Percentiles rank a stretch among this genome's conserved stretches.
phyloP scores from a whole-genome alignment of 1,284 basidiomycete genomes.

The Erythrobasidium hasegawianum region DNA sequence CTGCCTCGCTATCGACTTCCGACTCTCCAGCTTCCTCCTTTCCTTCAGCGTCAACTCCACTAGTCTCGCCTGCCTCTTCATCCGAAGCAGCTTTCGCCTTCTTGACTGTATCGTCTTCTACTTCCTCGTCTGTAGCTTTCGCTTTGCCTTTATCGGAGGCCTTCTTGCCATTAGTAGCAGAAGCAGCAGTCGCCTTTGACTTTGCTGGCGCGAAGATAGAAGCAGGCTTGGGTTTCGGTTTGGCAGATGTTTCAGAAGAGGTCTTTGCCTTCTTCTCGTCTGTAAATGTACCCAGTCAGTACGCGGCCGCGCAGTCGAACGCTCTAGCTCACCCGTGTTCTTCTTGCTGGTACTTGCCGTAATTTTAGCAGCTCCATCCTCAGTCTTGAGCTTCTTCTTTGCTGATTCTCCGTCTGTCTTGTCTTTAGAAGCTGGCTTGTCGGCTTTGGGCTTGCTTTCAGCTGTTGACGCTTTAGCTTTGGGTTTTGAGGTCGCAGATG shows the following conservation, averaged over 20 bases:
- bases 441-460: not conserved
- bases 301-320: not conserved
- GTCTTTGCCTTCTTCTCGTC: conserved; percentile 17
- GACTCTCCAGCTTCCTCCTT: conserved; percentile 23
- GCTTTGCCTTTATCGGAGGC: conserved; percentile 21
- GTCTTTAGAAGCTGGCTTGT: not conserved
- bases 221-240: conserved; percentile 22
- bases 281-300: not conserved
- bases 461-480: not conserved
- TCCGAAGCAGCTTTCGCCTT: conserved; percentile 5
- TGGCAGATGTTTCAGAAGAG: conserved; percentile 2
- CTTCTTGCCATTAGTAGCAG: not conserved
- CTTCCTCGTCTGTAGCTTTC: conserved; percentile 20
- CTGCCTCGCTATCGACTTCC: conserved; percentile 28
- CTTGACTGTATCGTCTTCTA: not conserved
- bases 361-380: not conserved
- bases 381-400: conserved; percentile 9
- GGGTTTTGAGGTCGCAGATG: not conserved
- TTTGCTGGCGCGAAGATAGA: conserved; percentile 25
- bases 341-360: conserved; percentile 6
- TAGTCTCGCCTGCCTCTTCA: conserved; percentile 2
- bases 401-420: not conserved
- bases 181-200: conserved; percentile 9
- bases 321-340: not conserved
- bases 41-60: conserved; percentile 11